These are phyloP conservation scores for Beauveria sp. DNA, from an alignment of 2,329 filamentous ascomycete genomes.

Conservation along the genomic window DNA sequence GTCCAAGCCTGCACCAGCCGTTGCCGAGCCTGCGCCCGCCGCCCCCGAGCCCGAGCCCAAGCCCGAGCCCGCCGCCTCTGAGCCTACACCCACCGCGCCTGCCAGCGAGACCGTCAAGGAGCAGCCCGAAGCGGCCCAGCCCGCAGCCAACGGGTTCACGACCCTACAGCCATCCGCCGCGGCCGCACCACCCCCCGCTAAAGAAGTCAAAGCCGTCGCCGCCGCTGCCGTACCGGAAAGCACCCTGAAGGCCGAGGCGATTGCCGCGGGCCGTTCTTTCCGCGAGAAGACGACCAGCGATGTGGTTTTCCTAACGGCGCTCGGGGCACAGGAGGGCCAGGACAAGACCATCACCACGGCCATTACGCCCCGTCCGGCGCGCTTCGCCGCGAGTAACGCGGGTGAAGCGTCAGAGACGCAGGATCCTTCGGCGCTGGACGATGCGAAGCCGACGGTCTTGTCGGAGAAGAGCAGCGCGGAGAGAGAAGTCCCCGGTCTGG, in stretches of 20 bases:
- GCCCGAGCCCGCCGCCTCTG: neutral
- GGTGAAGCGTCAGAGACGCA: neutral
- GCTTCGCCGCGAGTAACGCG: neutral
- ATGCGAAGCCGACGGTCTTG: neutral
- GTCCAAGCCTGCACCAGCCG: neutral
- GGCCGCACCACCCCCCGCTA: neutral
- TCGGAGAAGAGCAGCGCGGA: neutral
- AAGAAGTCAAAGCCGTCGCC: neutral
- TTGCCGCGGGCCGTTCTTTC: neutral
- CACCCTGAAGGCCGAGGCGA: neutral
- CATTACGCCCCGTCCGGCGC: neutral
- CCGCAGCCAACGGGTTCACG: neutral
- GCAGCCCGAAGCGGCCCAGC: neutral
- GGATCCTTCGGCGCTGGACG: neutral
- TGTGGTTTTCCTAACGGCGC: neutral
- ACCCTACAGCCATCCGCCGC: neutral
- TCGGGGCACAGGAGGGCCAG: neutral
- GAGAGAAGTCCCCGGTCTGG: neutral
- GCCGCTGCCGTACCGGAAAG: too few species aligned
- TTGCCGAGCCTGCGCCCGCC: neutral
- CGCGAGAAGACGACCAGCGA: neutral
- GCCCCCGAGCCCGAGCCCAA: neutral
- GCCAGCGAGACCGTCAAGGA: neutral
- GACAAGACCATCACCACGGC: slow-evolving; percentile 1
- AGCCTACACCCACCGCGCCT: neutral